Percentiles rank a stretch among this genome's conserved stretches.
phyloP scores from a whole-genome alignment of 495 filamentous ascomycete species.

The Talaromyces proteolyticus region DNA sequence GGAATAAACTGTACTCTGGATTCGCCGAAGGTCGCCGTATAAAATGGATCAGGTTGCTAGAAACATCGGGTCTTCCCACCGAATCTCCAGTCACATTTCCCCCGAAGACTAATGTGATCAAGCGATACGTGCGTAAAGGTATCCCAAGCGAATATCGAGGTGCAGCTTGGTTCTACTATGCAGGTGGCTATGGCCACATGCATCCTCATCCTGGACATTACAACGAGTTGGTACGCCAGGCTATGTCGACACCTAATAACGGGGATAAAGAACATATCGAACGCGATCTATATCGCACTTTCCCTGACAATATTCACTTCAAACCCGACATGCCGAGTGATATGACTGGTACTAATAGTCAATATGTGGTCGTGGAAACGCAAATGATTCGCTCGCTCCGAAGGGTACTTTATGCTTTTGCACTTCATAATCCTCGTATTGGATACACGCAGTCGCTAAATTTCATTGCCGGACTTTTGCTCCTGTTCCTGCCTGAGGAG shows the following conservation, averaged over 20 bases:
- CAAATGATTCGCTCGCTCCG: constrained; percentile 75
- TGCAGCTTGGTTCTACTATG: constrained; percentile 95
- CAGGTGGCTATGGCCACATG: constrained; percentile 76
- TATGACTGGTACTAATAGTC: constrained; percentile 14
- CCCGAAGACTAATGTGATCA: constrained; percentile 70
- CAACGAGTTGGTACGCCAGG: constrained; percentile 55
- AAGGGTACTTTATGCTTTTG: constrained; percentile 82
- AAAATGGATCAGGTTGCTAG: constrained; percentile 78
- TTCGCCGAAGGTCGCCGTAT: constrained; percentile 62
- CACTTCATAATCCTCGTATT: constrained; percentile 80
- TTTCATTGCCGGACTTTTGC: constrained; percentile 91
- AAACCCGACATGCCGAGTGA: constrained; percentile 56
- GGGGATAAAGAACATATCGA: constrained; percentile 88
- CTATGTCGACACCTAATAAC: constrained; percentile 55
- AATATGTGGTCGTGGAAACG: constrained; percentile 52
- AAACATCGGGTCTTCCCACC: constrained; percentile 67
- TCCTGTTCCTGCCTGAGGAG: constrained; percentile 88
- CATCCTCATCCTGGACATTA: constrained; percentile 71
- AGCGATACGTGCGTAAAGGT: constrained; percentile 90
- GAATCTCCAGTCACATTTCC: constrained; percentile 74
- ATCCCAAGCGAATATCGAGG: constrained; percentile 90
- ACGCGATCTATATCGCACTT: constrained; percentile 89
- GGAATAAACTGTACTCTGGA: constrained; percentile 65
- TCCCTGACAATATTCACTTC: constrained; percentile 91
- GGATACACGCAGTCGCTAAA: constrained; percentile 97